These are phyloP conservation scores for Lichtheimia ramosa DNA, from an alignment of 371 early-diverging fungal genomes.

Conservation along the genomic window DNA sequence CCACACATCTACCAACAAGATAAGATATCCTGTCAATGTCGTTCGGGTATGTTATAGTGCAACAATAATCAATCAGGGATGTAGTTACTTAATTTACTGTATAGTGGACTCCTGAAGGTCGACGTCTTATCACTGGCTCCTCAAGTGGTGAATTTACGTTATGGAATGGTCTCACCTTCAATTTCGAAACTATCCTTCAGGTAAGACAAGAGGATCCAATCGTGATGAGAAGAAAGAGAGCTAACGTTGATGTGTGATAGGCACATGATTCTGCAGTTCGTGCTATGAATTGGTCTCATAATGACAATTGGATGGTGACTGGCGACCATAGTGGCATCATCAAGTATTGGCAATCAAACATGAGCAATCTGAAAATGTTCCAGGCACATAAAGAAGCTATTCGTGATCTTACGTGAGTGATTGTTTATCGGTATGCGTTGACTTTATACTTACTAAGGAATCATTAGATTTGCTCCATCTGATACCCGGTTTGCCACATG, in stretches of 20 bases:
- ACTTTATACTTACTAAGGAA: not conserved
- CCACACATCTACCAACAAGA: slow-evolving; percentile 98
- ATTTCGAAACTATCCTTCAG: slow-evolving; percentile 99
- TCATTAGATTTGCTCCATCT: slow-evolving; percentile 46
- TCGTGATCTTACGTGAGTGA: slow-evolving; percentile 78
- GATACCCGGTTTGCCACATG: slow-evolving; percentile 98
- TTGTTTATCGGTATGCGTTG: too few relatives aligned
- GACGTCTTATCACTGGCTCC: slow-evolving; percentile 96
- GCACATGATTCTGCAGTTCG: slow-evolving; percentile 97
- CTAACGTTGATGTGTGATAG: slow-evolving; percentile 24
- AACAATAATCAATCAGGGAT: not conserved
- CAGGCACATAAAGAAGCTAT: slow-evolving; percentile 94
- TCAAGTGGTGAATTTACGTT: slow-evolving; percentile 99
- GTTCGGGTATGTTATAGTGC: slow-evolving; percentile 67
- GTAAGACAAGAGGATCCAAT: slow-evolving; percentile 32
- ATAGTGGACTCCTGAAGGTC: slow-evolving; percentile 99
- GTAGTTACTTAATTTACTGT: not conserved
- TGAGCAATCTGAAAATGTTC: slow-evolving; percentile 96
- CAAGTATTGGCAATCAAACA: slow-evolving; percentile 99
- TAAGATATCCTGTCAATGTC: slow-evolving; percentile 94
- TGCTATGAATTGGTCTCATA: slow-evolving; percentile 98
- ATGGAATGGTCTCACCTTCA: slow-evolving; percentile 99
- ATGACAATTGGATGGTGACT: slow-evolving; percentile 95
- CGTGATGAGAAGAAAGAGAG: not conserved
- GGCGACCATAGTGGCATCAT: slow-evolving; percentile 96